Base-by-base conservation (phyloP, 2,329 filamentous ascomycete species). In the Ustulina deusta region DNA sequence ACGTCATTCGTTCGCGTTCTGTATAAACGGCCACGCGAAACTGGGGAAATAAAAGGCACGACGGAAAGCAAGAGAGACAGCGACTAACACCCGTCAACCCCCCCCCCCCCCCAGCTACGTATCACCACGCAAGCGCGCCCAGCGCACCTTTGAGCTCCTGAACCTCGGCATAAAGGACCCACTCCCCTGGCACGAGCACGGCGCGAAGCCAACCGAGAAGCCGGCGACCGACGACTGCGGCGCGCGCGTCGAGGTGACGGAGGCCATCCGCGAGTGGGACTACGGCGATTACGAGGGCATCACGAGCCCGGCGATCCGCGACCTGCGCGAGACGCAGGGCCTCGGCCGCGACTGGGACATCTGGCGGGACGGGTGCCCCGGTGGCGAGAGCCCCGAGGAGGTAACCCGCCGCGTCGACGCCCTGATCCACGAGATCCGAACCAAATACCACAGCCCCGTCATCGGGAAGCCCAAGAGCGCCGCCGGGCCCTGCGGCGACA, bases 241-340 rank as follows among this genome's bases (percentile, higher is more conserved):
- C 15, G 91, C 91, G 7, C 81, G 83, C 29, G 84, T 94, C 25
- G 84, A 92, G 74, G 81, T 93, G 69, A 92, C 90, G 1, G 86
- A 93, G 59, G 89, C 90, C 68, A 89, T 97, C 64, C 87, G 91
- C 17, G 93, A 96, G 79, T 96, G 93, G 93, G 91, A 96, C 80
- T 97, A 97, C 76, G 93, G 92, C 51, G 87, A 91, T 72, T 97
- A 97, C 76, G 93, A 97, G 81, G 93, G 93, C 9, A 86, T 96
- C 76, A 93, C 91, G 40, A 90, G 86, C 69, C 81, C 84, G 17
- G 84, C 93, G 72, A 97, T 97, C 76, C 84, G 87, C 58, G 83
- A 84, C 60, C 75, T 82, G 72, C 86, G 87, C 58, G 83, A 81
- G 67, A 82, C 85, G 74, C 82, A 88, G 66, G 92, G 91, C 7